phyloP scores from a whole-genome alignment of 106 monocot species.

The Alisma plantagoaquatica region DNA sequence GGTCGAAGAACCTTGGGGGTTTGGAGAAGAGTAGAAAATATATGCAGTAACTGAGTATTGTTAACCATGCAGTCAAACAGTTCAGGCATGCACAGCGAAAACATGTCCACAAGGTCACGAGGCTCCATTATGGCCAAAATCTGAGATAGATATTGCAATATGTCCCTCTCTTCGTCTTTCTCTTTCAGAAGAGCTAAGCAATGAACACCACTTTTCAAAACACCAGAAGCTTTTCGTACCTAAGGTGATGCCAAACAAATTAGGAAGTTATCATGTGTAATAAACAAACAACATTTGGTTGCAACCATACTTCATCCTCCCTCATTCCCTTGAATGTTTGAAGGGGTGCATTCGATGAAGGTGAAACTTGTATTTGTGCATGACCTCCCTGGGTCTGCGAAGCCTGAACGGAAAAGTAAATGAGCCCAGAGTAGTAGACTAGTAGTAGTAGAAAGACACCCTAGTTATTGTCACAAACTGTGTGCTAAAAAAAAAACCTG shows the following conservation, averaged over 20 bases:
- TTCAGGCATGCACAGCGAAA: slow-evolving; percentile 90
- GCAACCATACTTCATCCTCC: slow-evolving; percentile 91
- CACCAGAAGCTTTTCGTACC: slow-evolving; percentile 95
- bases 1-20: slow-evolving; percentile 80
- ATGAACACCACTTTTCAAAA: slow-evolving; percentile 89
- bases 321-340: slow-evolving; percentile 76
- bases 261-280: not conserved
- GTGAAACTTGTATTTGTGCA: slow-evolving; percentile 62
- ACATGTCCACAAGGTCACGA: slow-evolving; percentile 96
- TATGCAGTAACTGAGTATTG: slow-evolving; percentile 80
- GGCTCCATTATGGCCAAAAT: slow-evolving; percentile 97
- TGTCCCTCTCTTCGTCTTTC: slow-evolving; percentile 97
- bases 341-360: slow-evolving; percentile 39
- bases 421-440: not conserved
- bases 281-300: no score
- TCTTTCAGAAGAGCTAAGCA: slow-evolving; percentile 91
- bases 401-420: slow-evolving; percentile 21
- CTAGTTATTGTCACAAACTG: not conserved
- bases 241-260: no score
- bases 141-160: slow-evolving; percentile 77
- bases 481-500: slow-evolving; percentile 26
- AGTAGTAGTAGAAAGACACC: not conserved
- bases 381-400: slow-evolving; percentile 47
- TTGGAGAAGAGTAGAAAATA: slow-evolving; percentile 84
- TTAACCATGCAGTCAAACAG: slow-evolving; percentile 91